phyloP scores from a whole-genome alignment of 768 basidiomycete genomes.

The Lenzites betulinus region DNA sequence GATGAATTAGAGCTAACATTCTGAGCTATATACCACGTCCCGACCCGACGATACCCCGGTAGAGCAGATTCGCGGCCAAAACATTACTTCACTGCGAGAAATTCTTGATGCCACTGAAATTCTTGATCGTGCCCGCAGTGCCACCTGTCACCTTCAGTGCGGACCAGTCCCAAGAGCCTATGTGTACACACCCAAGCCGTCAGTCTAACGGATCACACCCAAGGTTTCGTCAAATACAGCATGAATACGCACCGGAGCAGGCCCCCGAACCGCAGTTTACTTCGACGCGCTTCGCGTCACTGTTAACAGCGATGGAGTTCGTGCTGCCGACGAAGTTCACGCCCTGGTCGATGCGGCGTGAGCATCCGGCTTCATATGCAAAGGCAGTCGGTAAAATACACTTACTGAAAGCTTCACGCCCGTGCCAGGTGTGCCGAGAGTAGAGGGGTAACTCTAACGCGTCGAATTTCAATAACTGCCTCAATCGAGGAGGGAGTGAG shows the following conservation, averaged over 20 bases:
- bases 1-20: too few relatives aligned
- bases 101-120: slow-evolving; percentile 14
- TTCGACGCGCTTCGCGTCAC: slow-evolving; percentile 48
- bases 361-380: too few relatives aligned
- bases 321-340: slow-evolving; percentile 48
- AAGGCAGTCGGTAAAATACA: too few relatives aligned
- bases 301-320: slow-evolving; percentile 50
- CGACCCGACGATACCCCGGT: not conserved
- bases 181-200: not conserved
- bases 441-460: slow-evolving; percentile 54
- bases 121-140: slow-evolving; percentile 35
- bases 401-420: slow-evolving; percentile 61
- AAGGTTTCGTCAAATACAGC: not conserved
- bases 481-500: not conserved
- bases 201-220: not conserved
- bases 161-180: slow-evolving; percentile 56
- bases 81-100: not conserved
- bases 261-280: slow-evolving; percentile 57
- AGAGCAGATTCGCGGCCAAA: not conserved
- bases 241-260: slow-evolving; percentile 45
- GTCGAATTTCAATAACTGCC: too few relatives aligned
- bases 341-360: too few relatives aligned
- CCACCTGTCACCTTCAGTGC: slow-evolving; percentile 48
- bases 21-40: not conserved
- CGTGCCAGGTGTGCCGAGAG: slow-evolving; percentile 54